These are phyloP conservation scores for Lentinus tigrinus DNA, from an alignment of 768 basidiomycete genomes.

Conservation along the genomic window DNA sequence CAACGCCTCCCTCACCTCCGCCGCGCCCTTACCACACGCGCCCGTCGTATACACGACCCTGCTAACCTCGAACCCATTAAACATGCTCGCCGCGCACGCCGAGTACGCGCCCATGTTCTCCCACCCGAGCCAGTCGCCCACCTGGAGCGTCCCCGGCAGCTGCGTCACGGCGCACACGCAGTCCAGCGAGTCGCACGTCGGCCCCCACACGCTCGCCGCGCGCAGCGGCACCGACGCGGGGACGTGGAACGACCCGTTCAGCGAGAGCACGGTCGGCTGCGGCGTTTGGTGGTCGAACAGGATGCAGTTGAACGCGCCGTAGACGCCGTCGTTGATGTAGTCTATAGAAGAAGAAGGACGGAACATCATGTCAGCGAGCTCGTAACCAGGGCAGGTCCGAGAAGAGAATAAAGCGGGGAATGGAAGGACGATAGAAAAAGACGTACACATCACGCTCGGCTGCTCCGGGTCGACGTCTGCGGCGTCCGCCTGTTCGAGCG, in stretches of 20 bases:
- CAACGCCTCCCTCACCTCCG: constrained; percentile 54
- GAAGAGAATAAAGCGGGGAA: no score
- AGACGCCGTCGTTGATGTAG: constrained; percentile 99
- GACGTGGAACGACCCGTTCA: constrained; percentile 65
- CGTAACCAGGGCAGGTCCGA: not conserved
- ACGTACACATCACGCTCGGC: constrained; percentile 88
- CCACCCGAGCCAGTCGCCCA: constrained; percentile 99
- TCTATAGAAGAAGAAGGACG: constrained; percentile 46
- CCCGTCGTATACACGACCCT: constrained; percentile 79
- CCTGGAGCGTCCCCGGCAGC: constrained; percentile 68
- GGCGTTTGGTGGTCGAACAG: constrained; percentile 88
- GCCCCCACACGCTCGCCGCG: constrained; percentile 89
- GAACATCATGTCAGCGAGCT: not conserved
- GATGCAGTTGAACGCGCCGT: constrained; percentile 95
- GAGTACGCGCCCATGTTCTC: constrained; percentile 99
- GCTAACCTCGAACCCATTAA: constrained; percentile 88
- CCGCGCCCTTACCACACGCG: constrained; percentile 42
- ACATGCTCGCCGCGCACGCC: constrained; percentile 93
- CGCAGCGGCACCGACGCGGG: constrained; percentile 42
- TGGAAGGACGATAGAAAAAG: constrained; percentile 25
- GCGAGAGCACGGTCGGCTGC: constrained; percentile 76
- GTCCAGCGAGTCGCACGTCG: constrained; percentile 98
- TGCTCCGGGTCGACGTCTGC: constrained; percentile 34
- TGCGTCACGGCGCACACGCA: constrained; percentile 68
- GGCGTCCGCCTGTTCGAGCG: constrained; percentile 28